Conservation (phyloP, 2,329 filamentous ascomycete genomes). For the Aspergillus sp. region DNA sequence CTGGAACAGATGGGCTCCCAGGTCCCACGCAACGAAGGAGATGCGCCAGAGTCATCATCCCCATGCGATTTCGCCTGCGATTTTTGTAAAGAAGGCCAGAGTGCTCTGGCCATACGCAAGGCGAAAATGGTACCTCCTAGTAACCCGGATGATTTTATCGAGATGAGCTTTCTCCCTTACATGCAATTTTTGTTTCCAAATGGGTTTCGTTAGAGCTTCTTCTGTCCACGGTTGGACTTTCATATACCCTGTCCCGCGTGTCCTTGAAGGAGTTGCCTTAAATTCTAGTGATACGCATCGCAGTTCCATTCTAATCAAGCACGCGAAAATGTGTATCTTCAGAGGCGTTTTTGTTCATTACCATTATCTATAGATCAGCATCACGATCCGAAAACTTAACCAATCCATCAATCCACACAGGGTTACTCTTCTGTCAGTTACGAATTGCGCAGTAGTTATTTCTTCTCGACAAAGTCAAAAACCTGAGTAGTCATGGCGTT, state of each 20-base stretch:
- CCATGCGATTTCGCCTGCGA: slow-evolving; percentile 72
- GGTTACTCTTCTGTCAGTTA: too few species aligned
- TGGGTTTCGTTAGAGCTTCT: slow-evolving; percentile 1
- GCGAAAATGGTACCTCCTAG: slow-evolving; percentile 23
- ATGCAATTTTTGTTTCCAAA: slow-evolving; percentile 14
- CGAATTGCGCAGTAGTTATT: too few species aligned
- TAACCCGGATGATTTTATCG: slow-evolving; percentile 6
- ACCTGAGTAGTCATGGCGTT: not conserved
- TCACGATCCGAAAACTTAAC: too few species aligned
- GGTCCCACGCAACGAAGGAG: slow-evolving; percentile 5
- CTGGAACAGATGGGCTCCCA: slow-evolving; percentile 28
- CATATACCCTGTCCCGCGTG: not conserved
- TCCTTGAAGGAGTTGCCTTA: not conserved
- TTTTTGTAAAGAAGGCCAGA: slow-evolving; percentile 64
- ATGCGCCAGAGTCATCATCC: slow-evolving; percentile 26
- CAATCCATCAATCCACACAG: too few species aligned
- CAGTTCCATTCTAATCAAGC: too few species aligned
- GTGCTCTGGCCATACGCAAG: slow-evolving; percentile 55
- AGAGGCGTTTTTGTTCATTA: too few species aligned
- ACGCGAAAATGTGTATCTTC: too few species aligned
- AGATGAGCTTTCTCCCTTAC: slow-evolving; percentile 4
- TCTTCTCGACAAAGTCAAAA: too few species aligned
- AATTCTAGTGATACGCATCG: too few species aligned
- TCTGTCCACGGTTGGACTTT: not conserved
- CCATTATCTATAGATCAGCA: too few species aligned